phyloP scores from a whole-genome alignment of 371 early-diverging fungal species.

The Apophysomyces sp. region DNA sequence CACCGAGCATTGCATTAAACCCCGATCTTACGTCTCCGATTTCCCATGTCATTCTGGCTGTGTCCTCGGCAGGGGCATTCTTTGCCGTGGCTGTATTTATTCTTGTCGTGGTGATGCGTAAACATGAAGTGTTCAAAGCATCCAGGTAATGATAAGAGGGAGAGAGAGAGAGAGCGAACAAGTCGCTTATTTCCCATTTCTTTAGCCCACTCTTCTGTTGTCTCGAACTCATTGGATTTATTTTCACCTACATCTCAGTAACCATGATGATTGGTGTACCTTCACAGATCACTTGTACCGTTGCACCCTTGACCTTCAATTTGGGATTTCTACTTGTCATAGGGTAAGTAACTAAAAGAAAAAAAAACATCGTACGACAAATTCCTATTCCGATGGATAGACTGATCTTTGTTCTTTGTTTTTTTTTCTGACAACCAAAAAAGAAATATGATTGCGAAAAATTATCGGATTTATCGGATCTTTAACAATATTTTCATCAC shows the following conservation, averaged over 20 bases:
- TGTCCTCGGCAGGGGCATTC: conserved; percentile 36
- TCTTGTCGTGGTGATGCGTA: conserved; percentile 34
- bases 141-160: conserved; percentile 35
- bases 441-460: conserved; percentile 65
- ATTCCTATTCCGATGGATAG: no score
- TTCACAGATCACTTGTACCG: conserved; percentile 39
- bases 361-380: background rate
- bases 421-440: background rate
- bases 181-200: background rate
- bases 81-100: conserved; percentile 33
- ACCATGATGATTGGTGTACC: conserved; percentile 54
- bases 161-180: background rate
- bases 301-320: conserved; percentile 49
- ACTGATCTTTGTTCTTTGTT: no score
- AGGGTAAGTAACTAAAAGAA: conserved; percentile 24
- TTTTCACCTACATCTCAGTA: conserved; percentile 51
- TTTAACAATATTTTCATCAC: conserved; percentile 64
- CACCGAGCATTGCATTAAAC: conserved; percentile 50
- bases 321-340: conserved; percentile 57
- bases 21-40: conserved; percentile 45
- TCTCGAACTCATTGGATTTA: conserved; percentile 55
- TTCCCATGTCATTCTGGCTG: conserved; percentile 42
- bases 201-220: conserved; percentile 59
- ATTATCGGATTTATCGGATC: conserved; percentile 61
- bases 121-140: conserved; percentile 57